Evolutionary conservation across 768 basidiomycete species (phyloP), one percentile per base, ranked within the genome.

Genomic region (Leccinum imitatum): DNA sequence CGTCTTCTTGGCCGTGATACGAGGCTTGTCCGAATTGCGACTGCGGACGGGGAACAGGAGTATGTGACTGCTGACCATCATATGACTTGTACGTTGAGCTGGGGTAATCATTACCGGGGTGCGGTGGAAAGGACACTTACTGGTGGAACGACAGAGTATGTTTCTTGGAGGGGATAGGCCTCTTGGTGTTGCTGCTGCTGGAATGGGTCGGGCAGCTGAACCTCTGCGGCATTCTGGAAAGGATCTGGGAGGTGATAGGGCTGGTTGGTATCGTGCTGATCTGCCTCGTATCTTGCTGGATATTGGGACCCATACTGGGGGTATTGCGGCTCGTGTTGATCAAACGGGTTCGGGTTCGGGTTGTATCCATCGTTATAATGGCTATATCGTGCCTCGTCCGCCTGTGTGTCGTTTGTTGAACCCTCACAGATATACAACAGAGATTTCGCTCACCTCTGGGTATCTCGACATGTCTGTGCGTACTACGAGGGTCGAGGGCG

Each of bases 281-380:
- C 65, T 13, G 73, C 70, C 60, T 80, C 77, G 53, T 77, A 76
- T 54, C 50, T 67, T 9, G 57, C 6, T 65, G 76, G 35, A 66
- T 76, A 57, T 59, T 75, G 71, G 10, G 70, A 0, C 65, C 76
- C 54, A 62, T 75, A 57, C 62, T 77, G 67, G 56, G 63, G 58
- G 47, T 68, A 63, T 15, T 66, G 69, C 15, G 74, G 72, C 62
- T 77, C 76, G 50, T 44, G 60, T 46, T 76, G 78, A 60, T 81
- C 80, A 60, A 79, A 80, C 6, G 79, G 78, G 51, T 73, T 75
- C 50, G 75, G 69, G 62, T 87, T 84, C 8, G 82, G 79, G 61
- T 75, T 77, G 71, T 86, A 86, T 0, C 87, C 86, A 59, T 90
- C 87, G 67, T 88, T 87, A 72, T 89, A 87, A 58, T 81, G 82